Percentiles rank a stretch among this genome's conserved stretches.
phyloP scores from a whole-genome alignment of 106 monocot species.

The Vanilla planifolia region DNA sequence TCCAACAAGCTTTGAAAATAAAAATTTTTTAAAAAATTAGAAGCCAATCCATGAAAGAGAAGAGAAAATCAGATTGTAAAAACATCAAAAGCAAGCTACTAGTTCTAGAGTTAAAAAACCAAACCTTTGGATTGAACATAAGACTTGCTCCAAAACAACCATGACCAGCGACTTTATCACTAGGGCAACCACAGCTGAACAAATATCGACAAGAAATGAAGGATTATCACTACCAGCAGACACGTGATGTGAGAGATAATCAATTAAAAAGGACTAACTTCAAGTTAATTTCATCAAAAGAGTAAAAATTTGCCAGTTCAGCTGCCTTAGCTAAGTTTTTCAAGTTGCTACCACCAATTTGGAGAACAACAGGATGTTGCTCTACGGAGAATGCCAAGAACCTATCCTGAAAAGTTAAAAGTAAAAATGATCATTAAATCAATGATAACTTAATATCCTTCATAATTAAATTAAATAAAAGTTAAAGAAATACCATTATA shows the following conservation, averaged over 20 bases:
- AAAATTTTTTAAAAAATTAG: constrained; percentile 10
- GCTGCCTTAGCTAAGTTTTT: constrained; percentile 88
- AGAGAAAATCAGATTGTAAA: neutral
- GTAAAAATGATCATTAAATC: neutral
- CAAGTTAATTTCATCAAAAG: constrained; percentile 89
- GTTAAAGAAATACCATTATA: too few species aligned
- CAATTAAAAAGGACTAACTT: constrained; percentile 35
- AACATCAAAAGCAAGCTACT: neutral
- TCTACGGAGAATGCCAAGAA: constrained; percentile 82
- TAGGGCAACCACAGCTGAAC: constrained; percentile 95
- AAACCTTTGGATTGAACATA: constrained; percentile 96
- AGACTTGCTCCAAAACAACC: constrained; percentile 98
- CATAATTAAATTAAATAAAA: neutral
- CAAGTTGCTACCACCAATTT: constrained; percentile 98
- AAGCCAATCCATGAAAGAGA: constrained; percentile 1
- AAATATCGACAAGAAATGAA: constrained; percentile 1
- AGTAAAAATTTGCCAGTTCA: constrained; percentile 74
- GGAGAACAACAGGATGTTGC: constrained; percentile 93
- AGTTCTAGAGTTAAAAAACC: neutral
- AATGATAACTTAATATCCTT: neutral
- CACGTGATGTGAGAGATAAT: neutral
- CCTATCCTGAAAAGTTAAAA: constrained; percentile 55
- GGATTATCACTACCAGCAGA: constrained; percentile 5
- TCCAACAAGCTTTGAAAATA: constrained; percentile 76
- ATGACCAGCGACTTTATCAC: constrained; percentile 96